These are phyloP conservation scores for Paratrypanosoma confusum DNA, from an alignment of 208 protist genomes.

Conservation along the genomic window DNA sequence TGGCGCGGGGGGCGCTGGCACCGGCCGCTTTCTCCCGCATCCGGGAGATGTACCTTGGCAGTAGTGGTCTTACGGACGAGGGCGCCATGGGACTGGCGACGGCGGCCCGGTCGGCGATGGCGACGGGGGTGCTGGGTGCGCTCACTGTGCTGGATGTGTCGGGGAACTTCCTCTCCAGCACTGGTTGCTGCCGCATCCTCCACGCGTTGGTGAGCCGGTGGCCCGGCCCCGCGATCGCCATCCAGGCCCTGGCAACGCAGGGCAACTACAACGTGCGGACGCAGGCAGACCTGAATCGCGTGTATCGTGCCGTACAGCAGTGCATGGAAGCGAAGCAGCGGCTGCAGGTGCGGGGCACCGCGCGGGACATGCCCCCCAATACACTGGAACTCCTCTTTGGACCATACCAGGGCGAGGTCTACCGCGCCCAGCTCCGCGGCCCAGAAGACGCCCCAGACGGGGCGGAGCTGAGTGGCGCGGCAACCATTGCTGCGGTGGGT, in stretches of 20 bases:
- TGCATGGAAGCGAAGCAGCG: too few relatives aligned
- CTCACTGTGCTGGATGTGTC: conserved; percentile 49
- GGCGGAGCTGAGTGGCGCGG: too few relatives aligned
- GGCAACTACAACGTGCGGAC: too few relatives aligned
- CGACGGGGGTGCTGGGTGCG: conserved; percentile 29
- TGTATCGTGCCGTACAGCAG: too few relatives aligned
- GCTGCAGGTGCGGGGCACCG: too few relatives aligned
- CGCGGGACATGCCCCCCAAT: too few relatives aligned
- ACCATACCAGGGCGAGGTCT: too few relatives aligned
- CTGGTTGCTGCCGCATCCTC: conserved; percentile 39
- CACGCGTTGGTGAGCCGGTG: conserved; percentile 32
- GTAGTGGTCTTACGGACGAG: conserved; percentile 47
- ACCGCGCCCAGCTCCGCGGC: too few relatives aligned
- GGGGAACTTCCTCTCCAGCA: conserved; percentile 40
- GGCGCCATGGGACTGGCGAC: conserved; percentile 38
- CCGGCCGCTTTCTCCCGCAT: conserved; percentile 38
- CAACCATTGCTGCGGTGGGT: too few relatives aligned
- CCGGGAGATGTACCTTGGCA: conserved; percentile 44
- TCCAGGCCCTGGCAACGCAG: conserved; percentile 34
- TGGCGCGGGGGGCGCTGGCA: conserved; percentile 12
- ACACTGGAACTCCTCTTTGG: too few relatives aligned
- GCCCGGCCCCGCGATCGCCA: conserved; percentile 5
- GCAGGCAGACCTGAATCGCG: too few relatives aligned
- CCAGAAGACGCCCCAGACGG: too few relatives aligned
- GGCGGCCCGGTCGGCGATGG: conserved; percentile 17